Conservation (phyloP, 805 yeast genomes). For the Wickerhamiella sorbophila region DNA sequence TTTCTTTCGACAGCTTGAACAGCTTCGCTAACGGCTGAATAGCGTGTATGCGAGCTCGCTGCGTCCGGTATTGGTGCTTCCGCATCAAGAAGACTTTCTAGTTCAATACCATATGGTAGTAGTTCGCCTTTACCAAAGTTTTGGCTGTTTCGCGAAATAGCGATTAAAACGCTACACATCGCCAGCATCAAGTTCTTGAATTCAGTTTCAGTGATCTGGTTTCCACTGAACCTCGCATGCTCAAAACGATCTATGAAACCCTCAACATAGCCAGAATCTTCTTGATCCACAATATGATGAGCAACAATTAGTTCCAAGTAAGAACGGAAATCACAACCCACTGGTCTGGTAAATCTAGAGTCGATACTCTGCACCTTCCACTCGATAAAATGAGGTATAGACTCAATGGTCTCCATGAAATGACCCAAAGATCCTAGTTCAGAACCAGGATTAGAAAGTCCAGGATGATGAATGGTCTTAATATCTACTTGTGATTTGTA, state of each 20-base stretch:
- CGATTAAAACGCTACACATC: constrained; percentile 8
- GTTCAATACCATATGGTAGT: too few relatives aligned
- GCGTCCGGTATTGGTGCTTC: too few relatives aligned
- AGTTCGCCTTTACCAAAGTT: too few relatives aligned
- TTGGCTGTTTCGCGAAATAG: background rate
- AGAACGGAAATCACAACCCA: constrained; percentile 41
- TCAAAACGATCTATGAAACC: constrained; percentile 47
- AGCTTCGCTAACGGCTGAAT: too few relatives aligned
- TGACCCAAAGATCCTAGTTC: constrained; percentile 14
- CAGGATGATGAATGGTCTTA: constrained; percentile 13
- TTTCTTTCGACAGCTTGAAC: too few relatives aligned
- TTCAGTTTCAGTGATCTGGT: constrained; percentile 41
- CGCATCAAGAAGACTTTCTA: too few relatives aligned
- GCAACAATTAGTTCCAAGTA: constrained; percentile 35
- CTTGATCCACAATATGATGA: constrained; percentile 15
- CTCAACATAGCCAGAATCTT: constrained; percentile 11
- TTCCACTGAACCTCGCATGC: constrained; percentile 49
- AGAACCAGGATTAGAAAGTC: constrained; percentile 14
- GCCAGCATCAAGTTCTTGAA: constrained; percentile 44
- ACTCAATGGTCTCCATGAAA: constrained; percentile 18
- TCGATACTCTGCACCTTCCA: constrained; percentile 13
- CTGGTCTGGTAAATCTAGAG: constrained; percentile 22
- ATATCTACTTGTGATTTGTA: constrained; percentile 11
- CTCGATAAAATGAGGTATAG: constrained; percentile 18
- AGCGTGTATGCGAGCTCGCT: too few relatives aligned